A percentile compares a stretch with the other conserved stretches of the same genome.
phyloP scores from a whole-genome alignment of 2,329 filamentous ascomycete genomes.

The Exophiala calicioides region DNA sequence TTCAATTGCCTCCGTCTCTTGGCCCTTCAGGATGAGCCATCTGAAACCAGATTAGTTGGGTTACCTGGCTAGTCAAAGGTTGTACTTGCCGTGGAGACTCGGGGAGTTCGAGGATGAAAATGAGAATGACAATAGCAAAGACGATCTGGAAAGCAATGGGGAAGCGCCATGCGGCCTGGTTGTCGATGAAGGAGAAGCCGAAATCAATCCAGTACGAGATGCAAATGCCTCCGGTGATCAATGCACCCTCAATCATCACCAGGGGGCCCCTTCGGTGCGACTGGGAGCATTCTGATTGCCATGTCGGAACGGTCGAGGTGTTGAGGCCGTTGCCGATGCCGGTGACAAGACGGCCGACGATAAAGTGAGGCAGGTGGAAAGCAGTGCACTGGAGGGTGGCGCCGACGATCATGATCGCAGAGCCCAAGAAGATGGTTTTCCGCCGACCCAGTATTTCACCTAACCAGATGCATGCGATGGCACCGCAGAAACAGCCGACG shows the following conservation, averaged over 20 bases:
- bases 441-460: slow-evolving; percentile 53
- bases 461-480: slow-evolving; percentile 52
- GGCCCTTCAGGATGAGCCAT: slow-evolving; percentile 25
- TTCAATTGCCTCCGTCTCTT: slow-evolving; percentile 45
- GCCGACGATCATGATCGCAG: slow-evolving; percentile 47
- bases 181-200: slow-evolving; percentile 55
- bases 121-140: slow-evolving; percentile 55
- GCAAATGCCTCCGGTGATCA: slow-evolving; percentile 34
- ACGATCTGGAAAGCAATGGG: slow-evolving; percentile 60
- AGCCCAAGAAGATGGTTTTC: slow-evolving; percentile 43
- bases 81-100: slow-evolving; percentile 8
- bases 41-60: slow-evolving; percentile 34
- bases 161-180: slow-evolving; percentile 55
- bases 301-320: slow-evolving; percentile 43
- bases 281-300: slow-evolving; percentile 50
- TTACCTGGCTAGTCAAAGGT: neutral
- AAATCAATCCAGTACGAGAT: slow-evolving; percentile 43
- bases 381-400: slow-evolving; percentile 45
- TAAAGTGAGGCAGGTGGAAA: slow-evolving; percentile 44
- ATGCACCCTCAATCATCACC: slow-evolving; percentile 51
- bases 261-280: slow-evolving; percentile 53
- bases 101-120: slow-evolving; percentile 32
- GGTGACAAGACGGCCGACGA: slow-evolving; percentile 52
- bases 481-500: slow-evolving; percentile 54
- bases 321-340: slow-evolving; percentile 38